Evolutionary conservation across 1,139 yeast genomes (phyloP).

Genomic region (Yamadazyma trypodendri): DNA sequence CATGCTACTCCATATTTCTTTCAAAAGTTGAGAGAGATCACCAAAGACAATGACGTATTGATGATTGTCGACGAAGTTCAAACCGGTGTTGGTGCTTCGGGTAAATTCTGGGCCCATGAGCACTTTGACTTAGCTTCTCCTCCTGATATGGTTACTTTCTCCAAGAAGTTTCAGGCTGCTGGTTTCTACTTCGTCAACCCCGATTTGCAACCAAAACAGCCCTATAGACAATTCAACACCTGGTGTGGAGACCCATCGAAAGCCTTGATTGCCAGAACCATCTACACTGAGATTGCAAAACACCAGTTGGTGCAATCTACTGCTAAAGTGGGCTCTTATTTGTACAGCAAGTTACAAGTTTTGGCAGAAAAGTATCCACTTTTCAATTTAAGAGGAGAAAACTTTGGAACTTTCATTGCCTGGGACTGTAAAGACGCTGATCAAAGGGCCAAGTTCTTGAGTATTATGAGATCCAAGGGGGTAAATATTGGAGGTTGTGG

Average conservation of each 20-base stretch:
- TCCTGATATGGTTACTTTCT: conserved; percentile 80
- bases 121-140: conserved; percentile 71
- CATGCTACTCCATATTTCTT: conserved; percentile 74
- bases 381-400: conserved; percentile 67
- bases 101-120: conserved; percentile 85
- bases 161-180: conserved; percentile 84
- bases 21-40: conserved; percentile 74
- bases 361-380: conserved; percentile 57
- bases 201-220: conserved; percentile 63
- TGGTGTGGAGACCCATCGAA: conserved; percentile 92
- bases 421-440: conserved; percentile 61
- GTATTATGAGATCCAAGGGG: conserved; percentile 58
- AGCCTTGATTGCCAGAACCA: conserved; percentile 69
- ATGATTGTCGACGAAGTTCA: conserved; percentile 83
- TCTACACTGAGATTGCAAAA: conserved; percentile 61
- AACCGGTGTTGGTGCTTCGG: conserved; percentile 87
- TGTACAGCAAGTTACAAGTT: conserved; percentile 50
- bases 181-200: conserved; percentile 78
- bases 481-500: conserved; percentile 84
- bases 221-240: conserved; percentile 86
- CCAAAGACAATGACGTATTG: conserved; percentile 64
- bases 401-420: conserved; percentile 75
- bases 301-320: conserved; percentile 58
- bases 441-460: conserved; percentile 58
- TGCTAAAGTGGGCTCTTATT: conserved; percentile 60